These are phyloP conservation scores for Fusarium sp. DNA, from an alignment of 2,329 filamentous ascomycete genomes.

Conservation along the genomic window DNA sequence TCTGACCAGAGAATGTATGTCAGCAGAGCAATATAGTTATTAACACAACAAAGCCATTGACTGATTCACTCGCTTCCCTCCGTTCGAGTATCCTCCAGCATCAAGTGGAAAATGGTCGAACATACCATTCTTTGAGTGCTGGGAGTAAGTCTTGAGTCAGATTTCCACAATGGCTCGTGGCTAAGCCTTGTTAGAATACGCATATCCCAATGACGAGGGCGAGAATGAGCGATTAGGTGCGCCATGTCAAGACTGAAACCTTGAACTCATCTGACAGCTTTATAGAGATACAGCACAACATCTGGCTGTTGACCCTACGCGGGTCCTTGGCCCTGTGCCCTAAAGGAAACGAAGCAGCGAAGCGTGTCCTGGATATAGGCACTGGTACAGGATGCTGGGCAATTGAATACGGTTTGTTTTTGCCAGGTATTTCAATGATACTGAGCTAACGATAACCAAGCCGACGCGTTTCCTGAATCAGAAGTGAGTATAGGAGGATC, in stretches of 20 bases:
- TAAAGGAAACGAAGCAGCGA: conserved; percentile 5
- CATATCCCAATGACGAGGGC: conserved; percentile 5
- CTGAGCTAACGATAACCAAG: background rate
- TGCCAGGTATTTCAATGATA: background rate
- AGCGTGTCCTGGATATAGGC: conserved; percentile 9
- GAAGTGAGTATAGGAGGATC: background rate
- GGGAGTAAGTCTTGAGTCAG: conserved; percentile 2
- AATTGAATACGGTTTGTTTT: conserved; percentile 11
- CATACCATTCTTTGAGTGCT: conserved; percentile 9
- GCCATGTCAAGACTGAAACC: no score
- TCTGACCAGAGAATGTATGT: no score
- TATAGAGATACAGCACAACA: no score
- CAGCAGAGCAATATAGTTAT: no score
- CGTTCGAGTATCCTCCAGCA: conserved; percentile 7
- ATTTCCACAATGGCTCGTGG: background rate
- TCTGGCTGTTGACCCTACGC: no score
- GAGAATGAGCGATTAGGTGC: conserved; percentile 16
- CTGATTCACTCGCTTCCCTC: conserved; percentile 13
- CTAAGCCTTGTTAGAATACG: conserved; percentile 4
- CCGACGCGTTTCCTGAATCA: conserved; percentile 1
- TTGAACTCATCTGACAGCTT: no score
- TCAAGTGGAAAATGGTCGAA: conserved; percentile 14
- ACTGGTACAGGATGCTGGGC: conserved; percentile 26
- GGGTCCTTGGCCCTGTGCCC: conserved; percentile 3
- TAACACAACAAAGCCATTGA: conserved; percentile 2